These are phyloP conservation scores for Penicillium sp. DNA, from an alignment of 2,329 filamentous ascomycete genomes.

Conservation along the genomic window DNA sequence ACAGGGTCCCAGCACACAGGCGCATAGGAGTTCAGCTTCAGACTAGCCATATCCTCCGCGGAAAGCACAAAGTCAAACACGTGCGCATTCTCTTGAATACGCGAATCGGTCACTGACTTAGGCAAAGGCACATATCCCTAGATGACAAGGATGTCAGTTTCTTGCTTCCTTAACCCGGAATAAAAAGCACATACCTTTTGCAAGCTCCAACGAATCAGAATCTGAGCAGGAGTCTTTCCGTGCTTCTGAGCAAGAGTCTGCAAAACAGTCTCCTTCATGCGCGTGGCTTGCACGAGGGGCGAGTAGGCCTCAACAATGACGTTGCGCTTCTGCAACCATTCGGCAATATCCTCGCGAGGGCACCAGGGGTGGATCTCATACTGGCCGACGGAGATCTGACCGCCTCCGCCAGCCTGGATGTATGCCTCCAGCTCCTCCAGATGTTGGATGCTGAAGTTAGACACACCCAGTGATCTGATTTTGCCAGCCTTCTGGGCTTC, in stretches of 20 bases:
- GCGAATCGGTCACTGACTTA: constrained; percentile 60
- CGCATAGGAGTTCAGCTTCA: constrained; percentile 58
- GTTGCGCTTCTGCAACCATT: constrained; percentile 69
- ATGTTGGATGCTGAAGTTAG: constrained; percentile 43
- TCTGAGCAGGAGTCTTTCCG: constrained; percentile 58
- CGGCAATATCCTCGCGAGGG: constrained; percentile 72
- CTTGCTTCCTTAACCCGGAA: not conserved
- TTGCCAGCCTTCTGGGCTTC: constrained; percentile 41
- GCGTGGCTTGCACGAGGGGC: constrained; percentile 47
- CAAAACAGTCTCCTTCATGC: constrained; percentile 56
- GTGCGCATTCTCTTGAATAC: constrained; percentile 62
- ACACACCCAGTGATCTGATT: constrained; percentile 44
- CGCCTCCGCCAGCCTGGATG: constrained; percentile 48
- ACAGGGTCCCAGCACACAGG: constrained; percentile 62
- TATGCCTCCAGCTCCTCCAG: constrained; percentile 44
- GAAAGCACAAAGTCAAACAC: constrained; percentile 63
- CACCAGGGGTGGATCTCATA: constrained; percentile 92
- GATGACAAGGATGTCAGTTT: constrained; percentile 1
- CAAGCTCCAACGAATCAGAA: constrained; percentile 62
- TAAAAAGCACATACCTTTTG: constrained; percentile 50
- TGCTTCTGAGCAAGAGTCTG: constrained; percentile 56
- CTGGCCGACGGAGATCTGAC: constrained; percentile 79
- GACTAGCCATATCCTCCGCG: constrained; percentile 57
- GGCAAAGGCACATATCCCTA: constrained; percentile 63
- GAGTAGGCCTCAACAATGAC: constrained; percentile 62